phyloP scores from a whole-genome alignment of 805 yeast species.

The Cyberlindnera nakhonratchasimensis region DNA sequence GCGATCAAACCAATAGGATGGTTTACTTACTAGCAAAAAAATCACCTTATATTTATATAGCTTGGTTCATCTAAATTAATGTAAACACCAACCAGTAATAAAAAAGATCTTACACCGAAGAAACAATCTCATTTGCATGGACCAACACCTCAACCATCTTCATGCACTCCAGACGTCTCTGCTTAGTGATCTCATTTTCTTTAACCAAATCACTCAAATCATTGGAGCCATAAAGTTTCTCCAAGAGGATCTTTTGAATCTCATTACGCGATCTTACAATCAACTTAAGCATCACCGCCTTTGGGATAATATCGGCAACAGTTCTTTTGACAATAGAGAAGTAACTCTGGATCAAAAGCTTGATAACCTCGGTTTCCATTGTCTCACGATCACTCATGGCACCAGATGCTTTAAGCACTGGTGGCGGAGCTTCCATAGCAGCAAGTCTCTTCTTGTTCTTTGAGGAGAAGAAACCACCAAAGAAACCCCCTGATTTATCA shows the following conservation, averaged over 20 bases:
- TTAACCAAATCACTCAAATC: slow-evolving; percentile 76
- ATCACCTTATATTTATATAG: too few species aligned
- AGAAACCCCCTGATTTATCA: slow-evolving; percentile 69
- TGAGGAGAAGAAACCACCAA: slow-evolving; percentile 91
- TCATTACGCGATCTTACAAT: slow-evolving; percentile 81
- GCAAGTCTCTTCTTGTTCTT: slow-evolving; percentile 93
- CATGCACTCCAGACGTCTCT: slow-evolving; percentile 90
- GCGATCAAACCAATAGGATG: too few species aligned
- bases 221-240: slow-evolving; percentile 74
- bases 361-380: slow-evolving; percentile 95
- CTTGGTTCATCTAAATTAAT: too few species aligned
- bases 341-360: slow-evolving; percentile 84
- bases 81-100: too few species aligned
- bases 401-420: slow-evolving; percentile 89
- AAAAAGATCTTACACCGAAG: slow-evolving; percentile 10
- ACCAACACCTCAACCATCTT: slow-evolving; percentile 92
- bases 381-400: slow-evolving; percentile 90
- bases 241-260: slow-evolving; percentile 85
- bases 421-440: slow-evolving; percentile 96
- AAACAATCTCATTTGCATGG: slow-evolving; percentile 87
- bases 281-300: slow-evolving; percentile 90
- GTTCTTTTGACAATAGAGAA: slow-evolving; percentile 91
- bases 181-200: slow-evolving; percentile 89
- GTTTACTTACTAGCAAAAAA: not conserved
- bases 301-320: slow-evolving; percentile 90